A percentile compares a stretch with the other conserved stretches of the same genome.
Conservation (phyloP, 352 stramenopile genomes). For the Phytophthora pinifolia region DNA sequence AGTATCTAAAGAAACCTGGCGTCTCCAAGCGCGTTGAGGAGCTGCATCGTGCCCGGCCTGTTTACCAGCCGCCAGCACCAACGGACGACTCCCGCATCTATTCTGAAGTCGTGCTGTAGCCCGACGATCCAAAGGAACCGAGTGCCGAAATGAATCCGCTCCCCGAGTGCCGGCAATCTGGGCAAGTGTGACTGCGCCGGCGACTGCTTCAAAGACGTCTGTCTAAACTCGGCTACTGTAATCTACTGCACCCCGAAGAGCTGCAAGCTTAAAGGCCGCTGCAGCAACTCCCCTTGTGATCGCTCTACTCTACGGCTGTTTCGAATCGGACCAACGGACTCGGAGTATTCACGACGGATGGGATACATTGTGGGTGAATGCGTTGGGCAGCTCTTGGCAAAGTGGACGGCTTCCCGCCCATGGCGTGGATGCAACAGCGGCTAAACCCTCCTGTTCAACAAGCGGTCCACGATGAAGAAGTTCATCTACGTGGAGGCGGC, state of each 20-base stretch:
- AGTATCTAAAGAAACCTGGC: conserved; percentile 1
- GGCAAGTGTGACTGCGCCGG: not conserved
- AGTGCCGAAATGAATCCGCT: not conserved
- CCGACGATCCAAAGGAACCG: not conserved
- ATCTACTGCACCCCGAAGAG: not conserved
- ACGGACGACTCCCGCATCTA: conserved; percentile 1
- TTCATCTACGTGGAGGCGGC: not conserved
- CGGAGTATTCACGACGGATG: not conserved
- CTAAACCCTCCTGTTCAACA: conserved; percentile 1
- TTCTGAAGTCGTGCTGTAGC: not conserved
- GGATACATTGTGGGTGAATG: not conserved
- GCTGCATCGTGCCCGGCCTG: not conserved
- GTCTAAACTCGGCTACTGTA: not conserved
- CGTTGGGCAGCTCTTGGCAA: conserved; percentile 1
- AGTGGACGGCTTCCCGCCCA: not conserved
- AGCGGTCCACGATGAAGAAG: not conserved
- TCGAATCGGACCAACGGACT: not conserved
- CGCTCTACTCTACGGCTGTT: not conserved
- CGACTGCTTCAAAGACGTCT: conserved; percentile 2
- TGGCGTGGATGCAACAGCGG: too few relatives aligned
- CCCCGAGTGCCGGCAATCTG: too few relatives aligned
- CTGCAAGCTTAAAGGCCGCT: not conserved
- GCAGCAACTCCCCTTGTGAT: not conserved
- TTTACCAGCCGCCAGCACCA: not conserved
- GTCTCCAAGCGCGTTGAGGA: not conserved